Evolutionary conservation across 495 filamentous ascomycete species (phyloP), one percentile per base, ranked within the genome.

Genomic region (Annulohypoxylon nitens): DNA sequence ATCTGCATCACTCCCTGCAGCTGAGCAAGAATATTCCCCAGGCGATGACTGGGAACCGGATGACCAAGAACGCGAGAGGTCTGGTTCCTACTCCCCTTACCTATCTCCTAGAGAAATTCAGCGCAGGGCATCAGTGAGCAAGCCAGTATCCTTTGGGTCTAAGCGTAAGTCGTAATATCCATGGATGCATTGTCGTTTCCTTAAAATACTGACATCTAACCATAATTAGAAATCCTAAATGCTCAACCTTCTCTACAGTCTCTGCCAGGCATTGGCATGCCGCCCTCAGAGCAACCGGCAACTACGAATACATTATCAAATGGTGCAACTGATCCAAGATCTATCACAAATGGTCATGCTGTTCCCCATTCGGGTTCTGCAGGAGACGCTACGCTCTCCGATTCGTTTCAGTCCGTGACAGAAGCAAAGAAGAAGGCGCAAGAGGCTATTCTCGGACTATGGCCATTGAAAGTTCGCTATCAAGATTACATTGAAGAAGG

Each of bases 401-500:
- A 20, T 1, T 20, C 64, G 50, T 58, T 67, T 53, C 63, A n/a
- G 23, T 73, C 84, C 12, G 67, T 85, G 4, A 71, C 69, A 1
- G 88, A 91, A 69, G 84, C 89, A 41, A 90, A 88, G 60, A 88
- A 90, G 66, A 88, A 91, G 72, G 92, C 92, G 4, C 87, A 91
- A 72, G 86, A 88, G 37, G 92, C 93, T 58, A 84, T 95, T 18
- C 81, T 91, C 14, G 85, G 88, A 43, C 77, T 95, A 26, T 86
- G 84, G 66, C 86, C 88, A 37, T 82, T 90, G 39, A 89, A 90
- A 50, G 88, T 95, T 53, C 86, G 87, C 12, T 95, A 87, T 71
- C 81, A 88, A 54, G 85, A 90, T 64, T 89, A 94, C 71, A 82
- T 95, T 14, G 85, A 89, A 11, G 92, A 94, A 78, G 92, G 93